Evolutionary conservation across 306 rosid genomes (phyloP).

Genomic region (Purshia tridentata): DNA sequence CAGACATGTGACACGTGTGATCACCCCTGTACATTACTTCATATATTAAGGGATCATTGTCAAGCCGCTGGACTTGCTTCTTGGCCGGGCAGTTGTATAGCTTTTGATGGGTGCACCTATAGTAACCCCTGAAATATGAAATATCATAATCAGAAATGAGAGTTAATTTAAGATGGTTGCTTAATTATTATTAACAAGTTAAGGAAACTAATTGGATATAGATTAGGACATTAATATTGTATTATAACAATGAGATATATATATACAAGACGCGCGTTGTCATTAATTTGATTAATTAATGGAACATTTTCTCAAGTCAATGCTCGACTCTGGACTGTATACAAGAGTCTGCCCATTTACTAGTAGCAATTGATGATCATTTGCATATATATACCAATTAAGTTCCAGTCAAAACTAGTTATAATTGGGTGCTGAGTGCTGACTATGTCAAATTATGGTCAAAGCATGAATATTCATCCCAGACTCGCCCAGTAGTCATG

Average conservation of each 20-base stretch:
- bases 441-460: constrained; percentile 20
- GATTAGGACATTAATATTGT: no score
- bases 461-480: neutral
- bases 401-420: neutral
- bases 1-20: constrained; percentile 70
- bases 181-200: neutral
- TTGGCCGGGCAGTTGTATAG: constrained; percentile 62
- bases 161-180: neutral
- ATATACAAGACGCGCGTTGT: no score
- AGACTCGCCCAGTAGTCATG: no score
- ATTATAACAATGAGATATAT: no score
- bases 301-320: neutral
- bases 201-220: no score
- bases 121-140: constrained; percentile 46
- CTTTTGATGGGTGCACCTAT: constrained; percentile 74
- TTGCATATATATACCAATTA: neutral
- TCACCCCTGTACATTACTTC: constrained; percentile 50
- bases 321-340: neutral
- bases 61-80: constrained; percentile 65
- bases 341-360: constrained; percentile 10
- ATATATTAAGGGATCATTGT: constrained; percentile 44
- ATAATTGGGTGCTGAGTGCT: constrained; percentile 6
- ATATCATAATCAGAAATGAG: neutral
- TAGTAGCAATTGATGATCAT: neutral
- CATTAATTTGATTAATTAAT: neutral